Evolutionary conservation across 2,329 filamentous ascomycete genomes (phyloP), one percentile per base, ranked within the genome.

Genomic region (Delphinella strobiligena): DNA sequence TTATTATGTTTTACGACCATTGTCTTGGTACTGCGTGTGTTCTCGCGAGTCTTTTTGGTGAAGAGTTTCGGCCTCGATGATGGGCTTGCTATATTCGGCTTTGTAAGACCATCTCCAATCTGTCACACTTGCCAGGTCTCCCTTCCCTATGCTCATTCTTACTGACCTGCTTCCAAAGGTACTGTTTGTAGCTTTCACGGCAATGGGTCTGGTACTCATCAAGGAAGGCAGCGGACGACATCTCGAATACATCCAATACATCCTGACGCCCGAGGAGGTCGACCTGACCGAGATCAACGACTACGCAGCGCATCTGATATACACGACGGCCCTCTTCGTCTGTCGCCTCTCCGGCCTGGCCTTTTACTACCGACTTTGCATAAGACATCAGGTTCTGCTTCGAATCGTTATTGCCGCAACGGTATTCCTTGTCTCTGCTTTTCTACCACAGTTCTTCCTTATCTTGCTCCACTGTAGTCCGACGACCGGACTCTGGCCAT

Each of bases 261-360:
- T 71, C 4, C 54, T 72, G 31, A 51, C 62, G 15, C 49, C 64
- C 33, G 41, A 55, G 2, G 62, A 58, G 1, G 56, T 70, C 24
- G 55, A 63, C 29, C 12, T 53, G 8, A 69, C 65, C 1, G 63
- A 73, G 47, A 48, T 68, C 0, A 53, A 69, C 42, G 69, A 73
- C 48, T 71, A 70, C 36, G 51, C 54, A 24, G 67, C 69, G 12
- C 69, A 73, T 49, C 61, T 73, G 16, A 49, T 73, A 42, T 73
- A 73, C 49, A 70, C 68, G 2, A 63, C 63, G 1, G 61, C 69
- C 2, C 58, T 73, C 2, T 57, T 71, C 18, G 48, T 68, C 8
- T 71, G 69, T 42, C 66, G 69, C 10, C 50, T 71, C 1, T 72
- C 69, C 0, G 69, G 69, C 44, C 55, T 73, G 4, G 67, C 69